A percentile compares a stretch with the other conserved stretches of the same genome.
phyloP scores from a whole-genome alignment of 768 basidiomycete species.

The Mycena maculata region DNA sequence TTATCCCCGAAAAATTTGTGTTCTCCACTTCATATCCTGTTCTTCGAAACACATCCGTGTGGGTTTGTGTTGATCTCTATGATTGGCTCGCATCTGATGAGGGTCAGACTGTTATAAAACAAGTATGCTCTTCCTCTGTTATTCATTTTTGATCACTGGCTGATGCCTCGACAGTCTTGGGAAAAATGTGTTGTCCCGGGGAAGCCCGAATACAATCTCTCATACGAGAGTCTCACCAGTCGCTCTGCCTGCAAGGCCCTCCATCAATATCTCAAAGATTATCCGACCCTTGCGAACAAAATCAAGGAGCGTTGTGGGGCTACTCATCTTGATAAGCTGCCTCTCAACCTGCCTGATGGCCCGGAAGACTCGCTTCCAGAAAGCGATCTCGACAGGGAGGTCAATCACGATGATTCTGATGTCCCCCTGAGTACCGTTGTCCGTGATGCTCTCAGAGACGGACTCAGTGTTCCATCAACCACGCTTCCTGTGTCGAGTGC shows the following conservation, averaged over 20 bases:
- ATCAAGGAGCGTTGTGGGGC: background rate
- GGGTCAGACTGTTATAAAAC: conserved; percentile 19
- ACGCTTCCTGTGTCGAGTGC: background rate
- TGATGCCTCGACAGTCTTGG: background rate
- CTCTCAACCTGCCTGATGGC: background rate
- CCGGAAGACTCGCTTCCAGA: background rate
- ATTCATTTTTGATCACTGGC: background rate
- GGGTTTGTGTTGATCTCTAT: conserved; percentile 21
- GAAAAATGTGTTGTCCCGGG: background rate
- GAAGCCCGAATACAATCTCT: conserved; percentile 6
- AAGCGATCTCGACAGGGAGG: background rate
- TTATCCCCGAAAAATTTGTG: conserved; percentile 28
- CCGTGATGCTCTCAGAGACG: background rate
- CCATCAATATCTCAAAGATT: background rate
- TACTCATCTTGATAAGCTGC: background rate
- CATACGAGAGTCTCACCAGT: conserved; percentile 1
- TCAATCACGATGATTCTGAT: background rate
- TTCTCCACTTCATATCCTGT: conserved; percentile 27
- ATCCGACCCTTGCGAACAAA: background rate
- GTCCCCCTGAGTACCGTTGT: background rate
- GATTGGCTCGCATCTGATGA: conserved; percentile 25
- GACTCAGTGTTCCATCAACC: background rate
- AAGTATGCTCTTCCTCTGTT: no score
- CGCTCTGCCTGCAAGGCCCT: background rate
- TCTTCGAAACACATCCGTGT: conserved; percentile 30